phyloP scores from a whole-genome alignment of 139 green algal genomes.

The Trebouxia sp. region DNA sequence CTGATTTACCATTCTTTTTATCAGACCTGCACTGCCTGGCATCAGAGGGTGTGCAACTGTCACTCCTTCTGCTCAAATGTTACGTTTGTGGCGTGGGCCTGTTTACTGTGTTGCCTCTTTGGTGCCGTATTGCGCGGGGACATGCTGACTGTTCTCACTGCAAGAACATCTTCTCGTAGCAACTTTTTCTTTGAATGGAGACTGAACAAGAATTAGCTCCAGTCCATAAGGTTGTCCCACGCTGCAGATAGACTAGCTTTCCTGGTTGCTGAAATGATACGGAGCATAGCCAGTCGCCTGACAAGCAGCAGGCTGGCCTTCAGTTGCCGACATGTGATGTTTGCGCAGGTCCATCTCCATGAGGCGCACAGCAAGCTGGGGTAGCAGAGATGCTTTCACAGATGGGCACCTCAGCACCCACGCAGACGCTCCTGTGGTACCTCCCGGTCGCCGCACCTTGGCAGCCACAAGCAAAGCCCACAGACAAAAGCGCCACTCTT shows the following conservation, averaged over 20 bases:
- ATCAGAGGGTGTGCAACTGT: not conserved
- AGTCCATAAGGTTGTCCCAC: too few relatives aligned
- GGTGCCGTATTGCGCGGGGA: too few relatives aligned
- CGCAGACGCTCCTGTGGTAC: not conserved
- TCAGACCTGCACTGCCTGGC: conserved; percentile 20
- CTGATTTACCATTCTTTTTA: conserved; percentile 80
- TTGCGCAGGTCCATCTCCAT: conserved; percentile 19
- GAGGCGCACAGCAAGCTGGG: conserved; percentile 37
- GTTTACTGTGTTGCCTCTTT: too few relatives aligned
- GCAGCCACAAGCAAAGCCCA: conserved; percentile 22
- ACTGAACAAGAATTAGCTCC: too few relatives aligned
- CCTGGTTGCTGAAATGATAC: too few relatives aligned
- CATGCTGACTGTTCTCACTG: not conserved
- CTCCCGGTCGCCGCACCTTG: not conserved
- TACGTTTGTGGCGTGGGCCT: not conserved
- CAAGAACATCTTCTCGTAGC: not conserved
- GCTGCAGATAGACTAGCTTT: too few relatives aligned
- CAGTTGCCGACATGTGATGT: not conserved
- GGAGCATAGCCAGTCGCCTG: too few relatives aligned
- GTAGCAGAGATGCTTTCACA: conserved; percentile 34
- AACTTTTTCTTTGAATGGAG: too few relatives aligned
- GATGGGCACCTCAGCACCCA: conserved; percentile 36
- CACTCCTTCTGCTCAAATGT: not conserved
- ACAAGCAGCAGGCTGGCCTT: too few relatives aligned
- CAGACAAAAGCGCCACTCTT: conserved; percentile 5